Evolutionary conservation across 306 rosid genomes (phyloP).

Genomic region (Ammopiptanthus mongolicus): DNA sequence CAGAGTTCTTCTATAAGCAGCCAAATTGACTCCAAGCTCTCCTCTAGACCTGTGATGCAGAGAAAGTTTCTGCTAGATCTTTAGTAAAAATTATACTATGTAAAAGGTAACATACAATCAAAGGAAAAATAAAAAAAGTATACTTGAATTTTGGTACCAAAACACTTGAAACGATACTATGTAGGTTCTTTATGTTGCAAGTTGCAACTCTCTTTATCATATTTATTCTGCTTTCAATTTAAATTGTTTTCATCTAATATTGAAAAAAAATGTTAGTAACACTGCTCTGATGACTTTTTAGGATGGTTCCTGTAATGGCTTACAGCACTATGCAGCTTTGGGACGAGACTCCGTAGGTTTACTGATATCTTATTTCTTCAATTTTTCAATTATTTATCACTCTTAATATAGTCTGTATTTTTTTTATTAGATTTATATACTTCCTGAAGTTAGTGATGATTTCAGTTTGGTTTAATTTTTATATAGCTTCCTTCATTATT

Average conservation of each 20-base stretch:
- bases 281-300: constrained; percentile 28
- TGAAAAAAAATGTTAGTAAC: constrained; percentile 8
- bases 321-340: constrained; percentile 87
- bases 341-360: constrained; percentile 72
- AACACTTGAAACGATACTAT: background rate
- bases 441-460: constrained; percentile 5
- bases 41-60: background rate
- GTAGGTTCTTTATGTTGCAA: background rate
- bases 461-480: constrained; percentile 9
- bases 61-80: background rate
- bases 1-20: background rate
- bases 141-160: background rate
- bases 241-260: background rate
- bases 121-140: background rate
- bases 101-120: background rate
- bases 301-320: constrained; percentile 94
- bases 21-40: background rate
- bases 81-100: background rate
- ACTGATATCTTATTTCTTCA: background rate
- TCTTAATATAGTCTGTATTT: background rate
- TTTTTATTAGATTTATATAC: background rate
- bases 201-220: constrained; percentile 2
- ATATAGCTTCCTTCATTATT: background rate
- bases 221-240: background rate
- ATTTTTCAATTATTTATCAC: background rate